Evolutionary conservation across 768 basidiomycete genomes (phyloP), one percentile per base, ranked within the genome.

Genomic region (Imleria badia): DNA sequence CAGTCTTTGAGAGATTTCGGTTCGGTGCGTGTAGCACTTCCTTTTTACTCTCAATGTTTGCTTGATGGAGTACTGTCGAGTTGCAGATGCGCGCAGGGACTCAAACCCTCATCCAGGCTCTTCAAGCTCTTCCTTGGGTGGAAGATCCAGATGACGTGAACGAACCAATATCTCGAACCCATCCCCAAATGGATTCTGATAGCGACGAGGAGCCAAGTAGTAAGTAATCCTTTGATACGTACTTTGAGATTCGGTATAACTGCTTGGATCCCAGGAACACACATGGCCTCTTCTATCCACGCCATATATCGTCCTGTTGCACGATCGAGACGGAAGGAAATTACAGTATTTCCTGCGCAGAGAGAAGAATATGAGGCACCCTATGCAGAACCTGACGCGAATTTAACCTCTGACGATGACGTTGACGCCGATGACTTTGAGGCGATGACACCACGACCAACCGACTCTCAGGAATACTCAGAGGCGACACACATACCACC

Each of bases 101-200:
- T 3, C 92, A 94, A 67, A 89, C 91, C 3, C 81, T 94, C 46
- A 93, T 94, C 36, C 91, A 93, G 72, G 91, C 89, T 5, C 76
- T 94, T 14, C 91, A 93, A 63, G 91, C 90, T 2, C 76, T 93
- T 39, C 92, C 91, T 19, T 89, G 86, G 87, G 78, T 80, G 33
- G 83, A 85, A 38, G 81, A 79, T 55, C 77, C 80, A 10, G 87
- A 91, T 58, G 84, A 83, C 52, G 85, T 87, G 31, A 86, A 88
- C 38, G 89, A 86, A 45, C 70, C 77, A 29, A 63, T 76, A 12
- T 70, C 75, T 54, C 76, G 75, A 35, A 64, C 69, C 5, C 73
- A 71, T 52, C 72, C 77, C 30, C 70, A 70, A 30, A 58, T 57
- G 14, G 81, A 82, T 51, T 76, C 79, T 0, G 86, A 87, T 44